Base-by-base conservation (phyloP, 2,329 filamentous ascomycete species). In the Leptographium lundbergii region DNA sequence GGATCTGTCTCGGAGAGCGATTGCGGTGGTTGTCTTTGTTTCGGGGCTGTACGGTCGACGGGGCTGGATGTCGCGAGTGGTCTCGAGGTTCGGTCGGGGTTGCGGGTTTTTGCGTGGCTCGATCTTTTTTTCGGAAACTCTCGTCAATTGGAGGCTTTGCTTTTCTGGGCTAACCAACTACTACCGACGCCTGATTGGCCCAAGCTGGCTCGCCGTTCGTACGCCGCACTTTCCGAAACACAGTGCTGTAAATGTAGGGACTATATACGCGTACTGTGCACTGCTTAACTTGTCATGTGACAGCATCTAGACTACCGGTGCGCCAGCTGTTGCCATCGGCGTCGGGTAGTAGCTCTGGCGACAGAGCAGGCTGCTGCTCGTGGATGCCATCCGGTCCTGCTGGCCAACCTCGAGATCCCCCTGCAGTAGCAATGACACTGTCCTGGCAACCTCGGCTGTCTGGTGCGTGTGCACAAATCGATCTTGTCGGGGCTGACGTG, bases 341-440 rank as follows among this genome's bases (percentile, higher is more conserved):
- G n/a, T n/a, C n/a, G n/a, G n/a, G n/a, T n/a, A n/a, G n/a, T n/a
- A 34, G 7, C 27, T 29, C 7, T 29, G 27, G 27, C 27, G 27
- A 7, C 7, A 4, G 27, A 29, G 27, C 27, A 29, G 27, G 7
- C 7, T 7, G 27, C 27, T 7, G 27, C 27, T 7, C 7, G 27
- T 29, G 27, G 27, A 29, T 29, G 27, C 7, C 27, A 29, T 29
- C 4, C 27, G 7, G 27, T 29, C 27, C 52, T 54, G 34, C 14
- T 22, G 22, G n/a, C 50, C n/a, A 65, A 79, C 74, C 72, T 84
- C 81, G 63, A 94, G 79, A 67, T 96, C 91, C 60, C 84, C 74
- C 68, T 95, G 88, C 22, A 96, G 73, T 4, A 95, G 72, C 62
- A 87, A 76, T 4, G 84, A 86, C 0, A 81, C 77, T 61, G 76